Evolutionary conservation across 75 land plant genomes (phyloP).

Genomic region (Cryptomeria japonica): DNA sequence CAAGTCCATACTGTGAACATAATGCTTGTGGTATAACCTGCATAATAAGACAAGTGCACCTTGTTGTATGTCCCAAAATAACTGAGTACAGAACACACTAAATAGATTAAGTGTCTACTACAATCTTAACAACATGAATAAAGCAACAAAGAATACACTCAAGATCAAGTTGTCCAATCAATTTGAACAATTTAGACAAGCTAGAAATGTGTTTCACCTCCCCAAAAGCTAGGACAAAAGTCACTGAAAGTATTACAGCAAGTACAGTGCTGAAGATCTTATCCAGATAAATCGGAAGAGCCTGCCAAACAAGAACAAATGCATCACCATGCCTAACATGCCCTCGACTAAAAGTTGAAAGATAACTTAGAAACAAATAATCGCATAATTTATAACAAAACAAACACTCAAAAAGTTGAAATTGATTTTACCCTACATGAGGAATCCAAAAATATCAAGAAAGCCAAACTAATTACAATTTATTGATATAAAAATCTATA

Average conservation of each 20-base stretch:
- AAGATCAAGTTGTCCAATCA: not conserved
- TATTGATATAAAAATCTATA: not conserved
- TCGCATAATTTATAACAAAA: not conserved
- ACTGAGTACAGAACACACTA: not conserved
- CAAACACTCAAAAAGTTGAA: not conserved
- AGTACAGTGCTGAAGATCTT: slow-evolving; percentile 34
- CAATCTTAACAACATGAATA: not conserved
- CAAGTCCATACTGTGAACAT: slow-evolving; percentile 43
- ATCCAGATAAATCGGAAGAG: slow-evolving; percentile 39
- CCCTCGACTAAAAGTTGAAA: not conserved
- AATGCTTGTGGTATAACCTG: slow-evolving; percentile 54
- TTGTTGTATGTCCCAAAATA: not conserved
- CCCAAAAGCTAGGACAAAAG: slow-evolving; percentile 49
- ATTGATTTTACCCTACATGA: not conserved
- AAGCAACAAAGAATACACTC: not conserved
- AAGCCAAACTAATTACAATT: not conserved
- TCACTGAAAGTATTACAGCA: slow-evolving; percentile 40
- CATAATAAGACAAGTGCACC: slow-evolving; percentile 4
- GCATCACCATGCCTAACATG: not conserved
- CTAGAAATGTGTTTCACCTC: slow-evolving; percentile 20
- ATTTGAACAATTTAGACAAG: not conserved
- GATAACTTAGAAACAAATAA: not conserved
- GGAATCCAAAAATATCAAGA: not conserved
- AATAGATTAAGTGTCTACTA: not conserved
- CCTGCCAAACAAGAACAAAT: slow-evolving; percentile 21